Base-by-base conservation (phyloP, 2,329 filamentous ascomycete species). In the Colletotrichum shisoi region DNA sequence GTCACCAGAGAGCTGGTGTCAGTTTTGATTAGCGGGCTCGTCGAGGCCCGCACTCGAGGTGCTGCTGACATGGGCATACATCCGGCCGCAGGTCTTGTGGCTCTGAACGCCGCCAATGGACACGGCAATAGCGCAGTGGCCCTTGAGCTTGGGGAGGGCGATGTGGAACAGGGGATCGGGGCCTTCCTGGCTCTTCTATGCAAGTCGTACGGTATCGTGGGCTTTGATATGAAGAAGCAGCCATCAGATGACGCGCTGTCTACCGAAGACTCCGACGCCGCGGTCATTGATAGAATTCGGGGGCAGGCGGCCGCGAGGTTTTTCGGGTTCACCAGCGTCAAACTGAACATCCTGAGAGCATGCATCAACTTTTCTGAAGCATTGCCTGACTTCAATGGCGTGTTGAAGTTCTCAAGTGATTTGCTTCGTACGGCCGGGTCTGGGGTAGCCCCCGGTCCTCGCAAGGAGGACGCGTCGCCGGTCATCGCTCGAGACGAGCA, bases 31-130 rank as follows among this genome's bases (percentile, higher is more conserved):
- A 90, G 89, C 40, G 93, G 92, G 3, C 83, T 99, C 9, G 90
- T 97, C 4, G 93, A 97, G 77, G 95, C 95, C 17, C 87, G 95
- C 45, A 97, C 96, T 53, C 86, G 94, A 54, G 94, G 94, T 39
- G 95, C 95, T 46, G 94, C 95, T n/a, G 95, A 98, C 75, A 92
- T 95, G 73, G 95, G 94, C 3, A 92, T 99, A 42, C 94, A 98
- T 78, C 95, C 95, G 46, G 94, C 94, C 19, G 93, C 94, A 11
- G 94, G 93, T 0, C 81, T 97, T 57, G 89, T 93, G 31, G 89
- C 90, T 13, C 80, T 95, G 37, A 90, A 88, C 70, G 81, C 85
- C 12, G 77, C 80, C 3, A 81, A 79, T 63, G 81, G 83, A 1
- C 82, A 82, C 48, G 77, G 76, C 21, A 83, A 81, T 64, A 84